phyloP scores from a whole-genome alignment of 1,284 basidiomycete genomes.

The Cutaneotrichosporon curvatum region DNA sequence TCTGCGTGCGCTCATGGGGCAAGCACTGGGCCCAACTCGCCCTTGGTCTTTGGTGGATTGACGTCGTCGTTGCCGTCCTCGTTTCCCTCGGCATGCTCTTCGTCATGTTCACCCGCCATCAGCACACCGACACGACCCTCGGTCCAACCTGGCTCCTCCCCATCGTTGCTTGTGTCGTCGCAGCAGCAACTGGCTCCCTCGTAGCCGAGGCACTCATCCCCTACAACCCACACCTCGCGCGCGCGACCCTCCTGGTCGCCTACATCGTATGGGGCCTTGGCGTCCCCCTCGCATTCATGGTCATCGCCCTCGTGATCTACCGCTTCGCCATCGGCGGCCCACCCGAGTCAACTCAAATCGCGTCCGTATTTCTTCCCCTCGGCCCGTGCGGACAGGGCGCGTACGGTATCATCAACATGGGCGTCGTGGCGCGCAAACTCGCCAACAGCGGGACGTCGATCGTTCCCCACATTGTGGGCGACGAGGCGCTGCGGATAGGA shows the following conservation, averaged over 20 bases:
- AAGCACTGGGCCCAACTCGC: slow-evolving; percentile 54
- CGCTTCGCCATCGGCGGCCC: slow-evolving; percentile 46
- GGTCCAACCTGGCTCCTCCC: slow-evolving; percentile 64
- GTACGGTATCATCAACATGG: slow-evolving; percentile 55
- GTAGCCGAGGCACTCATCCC: slow-evolving; percentile 52
- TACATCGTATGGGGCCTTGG: slow-evolving; percentile 47
- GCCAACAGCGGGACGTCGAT: slow-evolving; percentile 34
- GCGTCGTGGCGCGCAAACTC: slow-evolving; percentile 47
- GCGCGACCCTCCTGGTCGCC: slow-evolving; percentile 54
- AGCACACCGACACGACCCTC: slow-evolving; percentile 54
- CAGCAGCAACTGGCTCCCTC: slow-evolving; percentile 58
- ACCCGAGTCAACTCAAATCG: slow-evolving; percentile 50
- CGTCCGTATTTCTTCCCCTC: slow-evolving; percentile 57
- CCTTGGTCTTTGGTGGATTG: slow-evolving; percentile 69
- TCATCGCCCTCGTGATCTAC: slow-evolving; percentile 55
- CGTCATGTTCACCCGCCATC: slow-evolving; percentile 57
- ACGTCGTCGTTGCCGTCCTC: slow-evolving; percentile 53
- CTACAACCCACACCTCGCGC: slow-evolving; percentile 51
- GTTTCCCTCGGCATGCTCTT: slow-evolving; percentile 8
- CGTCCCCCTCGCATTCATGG: slow-evolving; percentile 52
- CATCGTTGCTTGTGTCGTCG: slow-evolving; percentile 63
- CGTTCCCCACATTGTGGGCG: slow-evolving; percentile 36
- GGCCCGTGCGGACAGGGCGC: slow-evolving; percentile 58
- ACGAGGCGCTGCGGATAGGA: slow-evolving; percentile 25
- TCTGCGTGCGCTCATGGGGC: slow-evolving; percentile 49